These are phyloP conservation scores for Metarhizium robertsii DNA, from an alignment of 2,329 filamentous ascomycete genomes.

Conservation along the genomic window DNA sequence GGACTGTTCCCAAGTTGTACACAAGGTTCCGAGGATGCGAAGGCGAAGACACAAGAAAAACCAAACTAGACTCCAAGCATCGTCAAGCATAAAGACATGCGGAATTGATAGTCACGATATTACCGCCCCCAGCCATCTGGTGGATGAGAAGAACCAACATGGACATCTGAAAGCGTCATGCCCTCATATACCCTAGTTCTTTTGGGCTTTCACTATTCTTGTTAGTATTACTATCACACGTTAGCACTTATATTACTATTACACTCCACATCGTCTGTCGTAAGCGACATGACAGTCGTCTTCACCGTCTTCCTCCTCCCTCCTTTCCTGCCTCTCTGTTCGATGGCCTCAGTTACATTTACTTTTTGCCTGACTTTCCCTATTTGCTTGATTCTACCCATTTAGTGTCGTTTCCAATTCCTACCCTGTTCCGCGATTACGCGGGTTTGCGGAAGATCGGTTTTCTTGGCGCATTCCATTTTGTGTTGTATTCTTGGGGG, in stretches of 20 bases:
- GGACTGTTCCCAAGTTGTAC: constrained; percentile 8
- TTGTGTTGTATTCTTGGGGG: too few species aligned
- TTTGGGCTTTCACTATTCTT: not conserved
- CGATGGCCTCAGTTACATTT: too few species aligned
- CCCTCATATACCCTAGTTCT: not conserved
- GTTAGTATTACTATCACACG: not conserved
- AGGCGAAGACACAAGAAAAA: constrained; percentile 7
- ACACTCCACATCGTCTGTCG: not conserved
- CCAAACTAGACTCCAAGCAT: not conserved
- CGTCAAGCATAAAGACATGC: not conserved
- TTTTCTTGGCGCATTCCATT: too few species aligned
- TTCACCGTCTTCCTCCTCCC: not conserved
- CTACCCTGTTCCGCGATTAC: too few species aligned
- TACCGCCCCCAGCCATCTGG: not conserved
- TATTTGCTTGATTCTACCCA: too few species aligned
- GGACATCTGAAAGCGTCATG: not conserved
- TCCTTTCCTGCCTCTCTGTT: too few species aligned
- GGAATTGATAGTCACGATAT: not conserved
- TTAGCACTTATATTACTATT: not conserved
- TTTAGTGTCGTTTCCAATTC: too few species aligned
- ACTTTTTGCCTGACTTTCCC: too few species aligned
- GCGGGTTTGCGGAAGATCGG: too few species aligned
- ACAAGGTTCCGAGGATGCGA: constrained; percentile 8
- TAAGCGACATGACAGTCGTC: not conserved
- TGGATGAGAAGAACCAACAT: not conserved